Evolutionary conservation across 257 asterid genomes (phyloP), one percentile per base, ranked within the genome.

Genomic region (Plantago ovata): DNA sequence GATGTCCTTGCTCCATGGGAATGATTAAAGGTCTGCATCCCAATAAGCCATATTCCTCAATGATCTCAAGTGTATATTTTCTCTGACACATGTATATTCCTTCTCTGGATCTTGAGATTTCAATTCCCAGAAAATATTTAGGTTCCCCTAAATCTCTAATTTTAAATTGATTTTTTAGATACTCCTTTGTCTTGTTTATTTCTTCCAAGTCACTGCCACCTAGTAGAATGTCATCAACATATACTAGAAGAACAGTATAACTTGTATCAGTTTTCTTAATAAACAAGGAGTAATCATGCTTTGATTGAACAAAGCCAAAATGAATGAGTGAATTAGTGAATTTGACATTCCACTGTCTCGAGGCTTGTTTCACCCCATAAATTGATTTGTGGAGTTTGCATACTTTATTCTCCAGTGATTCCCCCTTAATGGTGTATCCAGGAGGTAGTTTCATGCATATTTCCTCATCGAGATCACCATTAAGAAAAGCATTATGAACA

Each of bases 111-210:
- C n/a, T n/a, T n/a, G n/a, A n/a, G n/a, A n/a, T n/a, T n/a, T n/a
- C n/a, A n/a, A n/a, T n/a, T n/a, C n/a, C n/a, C n/a, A n/a, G n/a
- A n/a, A n/a, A n/a, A n/a, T n/a, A n/a, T n/a, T n/a, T n/a, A n/a
- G n/a, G n/a, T n/a, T 22, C 6, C 9, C 61, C 61, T 13, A 56
- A 20, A 18, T 56, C 61, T 56, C 21, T 20, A 13, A 20, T 38
- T 0, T 15, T 9, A 15, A 53, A 53, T 12, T 24, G 24, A 2
- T 53, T 41, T 22, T 53, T 2, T 14, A 44, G 50, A 44, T 14
- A 0, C 18, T 2, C n/a, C 20, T n/a, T 44, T 9, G 18, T 11
- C 2, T 44, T 18, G 18, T 44, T 5, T 5, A n/a, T 21, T 13
- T 9, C n/a, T 4, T 51, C 13, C 9, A 38, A 10, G 20, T 51